These are phyloP conservation scores for Chaetomium fimeti DNA, from an alignment of 495 filamentous ascomycete species.

Conservation along the genomic window DNA sequence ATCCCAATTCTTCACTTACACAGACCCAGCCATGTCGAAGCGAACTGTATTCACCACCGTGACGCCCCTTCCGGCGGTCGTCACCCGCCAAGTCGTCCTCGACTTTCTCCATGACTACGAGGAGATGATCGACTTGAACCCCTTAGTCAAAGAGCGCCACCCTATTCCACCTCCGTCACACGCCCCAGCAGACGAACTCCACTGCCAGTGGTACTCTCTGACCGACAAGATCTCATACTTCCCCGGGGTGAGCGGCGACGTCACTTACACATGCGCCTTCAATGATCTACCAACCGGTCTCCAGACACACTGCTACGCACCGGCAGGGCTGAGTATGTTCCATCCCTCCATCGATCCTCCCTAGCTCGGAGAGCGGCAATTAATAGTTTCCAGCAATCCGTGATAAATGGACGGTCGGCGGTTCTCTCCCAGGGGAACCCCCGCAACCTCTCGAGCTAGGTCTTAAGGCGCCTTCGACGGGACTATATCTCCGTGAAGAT, in stretches of 20 bases:
- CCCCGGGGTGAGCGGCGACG: conserved; percentile 63
- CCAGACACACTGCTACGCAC: conserved; percentile 72
- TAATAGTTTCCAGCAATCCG: conserved; percentile 61
- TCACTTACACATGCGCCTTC: conserved; percentile 74
- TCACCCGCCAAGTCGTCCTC: conserved; percentile 65
- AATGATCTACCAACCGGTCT: conserved; percentile 65
- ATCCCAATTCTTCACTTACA: conserved; percentile 12
- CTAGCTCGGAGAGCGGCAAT: neutral
- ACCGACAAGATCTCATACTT: conserved; percentile 72
- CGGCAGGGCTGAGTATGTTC: conserved; percentile 31
- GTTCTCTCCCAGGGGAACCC: conserved; percentile 62
- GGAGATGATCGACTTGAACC: conserved; percentile 80
- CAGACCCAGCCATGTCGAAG: conserved; percentile 48
- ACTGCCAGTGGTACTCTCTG: conserved; percentile 69
- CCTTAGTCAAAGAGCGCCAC: conserved; percentile 67
- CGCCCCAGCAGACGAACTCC: conserved; percentile 62
- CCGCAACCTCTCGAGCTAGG: conserved; percentile 59
- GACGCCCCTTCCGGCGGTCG: conserved; percentile 65
- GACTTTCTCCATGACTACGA: conserved; percentile 68
- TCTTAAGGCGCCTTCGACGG: conserved; percentile 57
- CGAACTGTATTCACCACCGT: conserved; percentile 63
- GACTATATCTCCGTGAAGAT: conserved; percentile 74
- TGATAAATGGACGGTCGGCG: conserved; percentile 64
- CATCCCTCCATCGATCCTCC: neutral
- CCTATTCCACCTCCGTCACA: conserved; percentile 60